These are phyloP conservation scores for Sisymbrium irio DNA, from an alignment of 345 rosid genomes.

Conservation along the genomic window DNA sequence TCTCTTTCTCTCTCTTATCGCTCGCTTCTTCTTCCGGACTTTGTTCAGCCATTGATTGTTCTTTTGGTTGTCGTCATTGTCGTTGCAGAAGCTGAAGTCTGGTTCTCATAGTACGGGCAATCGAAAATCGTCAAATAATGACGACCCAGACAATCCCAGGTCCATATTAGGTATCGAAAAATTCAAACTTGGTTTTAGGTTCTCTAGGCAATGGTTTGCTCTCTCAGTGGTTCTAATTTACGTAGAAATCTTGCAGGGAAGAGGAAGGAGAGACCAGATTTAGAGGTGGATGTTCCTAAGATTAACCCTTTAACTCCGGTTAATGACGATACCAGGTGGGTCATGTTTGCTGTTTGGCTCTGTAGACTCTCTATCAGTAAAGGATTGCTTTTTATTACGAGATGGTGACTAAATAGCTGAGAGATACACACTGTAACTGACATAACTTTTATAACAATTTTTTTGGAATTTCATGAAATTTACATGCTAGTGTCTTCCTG, in stretches of 20 bases:
- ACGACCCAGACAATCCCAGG: constrained; percentile 35
- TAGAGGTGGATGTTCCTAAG: constrained; percentile 44
- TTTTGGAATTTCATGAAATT: background rate
- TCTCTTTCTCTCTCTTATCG: constrained; percentile 4
- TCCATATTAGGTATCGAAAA: constrained; percentile 73
- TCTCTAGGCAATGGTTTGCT: constrained; percentile 7
- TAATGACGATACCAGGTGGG: constrained; percentile 74
- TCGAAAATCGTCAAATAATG: constrained; percentile 24
- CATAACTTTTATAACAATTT: background rate
- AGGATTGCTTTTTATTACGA: background rate
- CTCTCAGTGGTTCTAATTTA: constrained; percentile 2
- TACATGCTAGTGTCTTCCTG: background rate
- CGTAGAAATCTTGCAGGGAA: constrained; percentile 49
- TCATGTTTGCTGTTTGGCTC: background rate
- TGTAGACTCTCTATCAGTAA: background rate
- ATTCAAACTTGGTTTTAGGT: background rate
- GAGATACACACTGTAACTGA: background rate
- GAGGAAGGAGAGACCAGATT: constrained; percentile 68
- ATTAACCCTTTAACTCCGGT: constrained; percentile 56
- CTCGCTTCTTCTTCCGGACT: background rate
- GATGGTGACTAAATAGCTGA: background rate
- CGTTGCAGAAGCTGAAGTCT: constrained; percentile 58
- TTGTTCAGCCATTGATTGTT: background rate
- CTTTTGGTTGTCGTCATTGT: background rate
- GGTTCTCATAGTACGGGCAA: constrained; percentile 33